Evolutionary conservation across 257 asterid genomes (phyloP).

Genomic region (Ehretia macrophylla): DNA sequence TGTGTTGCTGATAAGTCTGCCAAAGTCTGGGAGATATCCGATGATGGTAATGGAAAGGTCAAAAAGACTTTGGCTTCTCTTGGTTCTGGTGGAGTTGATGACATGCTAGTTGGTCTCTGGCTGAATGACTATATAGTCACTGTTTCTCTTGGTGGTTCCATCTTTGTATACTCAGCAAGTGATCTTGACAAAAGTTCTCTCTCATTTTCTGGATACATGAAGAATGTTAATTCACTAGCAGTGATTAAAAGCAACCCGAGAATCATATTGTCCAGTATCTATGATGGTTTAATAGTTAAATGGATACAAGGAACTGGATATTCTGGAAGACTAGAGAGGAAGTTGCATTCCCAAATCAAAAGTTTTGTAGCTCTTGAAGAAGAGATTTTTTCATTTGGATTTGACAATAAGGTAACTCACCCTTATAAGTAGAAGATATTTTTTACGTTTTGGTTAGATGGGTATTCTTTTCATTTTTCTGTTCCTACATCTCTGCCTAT

Average conservation of each 20-base stretch:
- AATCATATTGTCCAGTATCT: constrained; percentile 67
- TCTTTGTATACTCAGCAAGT: constrained; percentile 73
- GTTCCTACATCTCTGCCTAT: too few relatives aligned
- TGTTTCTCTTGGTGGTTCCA: constrained; percentile 89
- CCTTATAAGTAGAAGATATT: too few relatives aligned
- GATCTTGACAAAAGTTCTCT: constrained; percentile 72
- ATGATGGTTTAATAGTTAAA: constrained; percentile 78
- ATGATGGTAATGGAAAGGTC: constrained; percentile 67
- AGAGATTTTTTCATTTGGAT: constrained; percentile 80
- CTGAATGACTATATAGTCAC: constrained; percentile 73
- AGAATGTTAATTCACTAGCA: constrained; percentile 67
- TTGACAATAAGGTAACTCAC: constrained; percentile 71
- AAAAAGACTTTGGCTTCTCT: constrained; percentile 65
- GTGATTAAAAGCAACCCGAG: constrained; percentile 50
- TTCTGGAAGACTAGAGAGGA: constrained; percentile 78
- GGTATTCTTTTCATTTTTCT: too few relatives aligned
- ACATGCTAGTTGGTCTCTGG: constrained; percentile 97
- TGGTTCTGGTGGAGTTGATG: constrained; percentile 96
- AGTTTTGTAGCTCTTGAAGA: constrained; percentile 66
- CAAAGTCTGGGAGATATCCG: constrained; percentile 92
- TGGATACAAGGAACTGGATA: constrained; percentile 88
- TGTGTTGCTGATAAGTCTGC: constrained; percentile 65
- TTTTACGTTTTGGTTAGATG: too few relatives aligned
- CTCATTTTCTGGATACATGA: constrained; percentile 87
- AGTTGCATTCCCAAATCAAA: constrained; percentile 71